A percentile compares a stretch with the other conserved stretches of the same genome.
Evolutionary conservation across 371 early-diverging fungal genomes (phyloP).

Genomic region (Mucor racemosus): DNA sequence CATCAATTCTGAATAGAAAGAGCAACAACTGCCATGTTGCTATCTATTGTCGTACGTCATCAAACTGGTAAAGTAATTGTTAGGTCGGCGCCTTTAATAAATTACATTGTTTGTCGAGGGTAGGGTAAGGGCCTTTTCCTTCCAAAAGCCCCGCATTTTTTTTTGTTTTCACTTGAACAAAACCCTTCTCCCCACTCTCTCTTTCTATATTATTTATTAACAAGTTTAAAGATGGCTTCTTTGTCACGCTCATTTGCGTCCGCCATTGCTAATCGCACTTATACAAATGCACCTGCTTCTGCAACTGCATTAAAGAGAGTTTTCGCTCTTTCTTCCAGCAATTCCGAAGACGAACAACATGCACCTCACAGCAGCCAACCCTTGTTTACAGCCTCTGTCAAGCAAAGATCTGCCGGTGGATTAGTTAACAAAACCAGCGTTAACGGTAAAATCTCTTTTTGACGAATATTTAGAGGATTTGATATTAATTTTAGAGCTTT

Average conservation of each 20-base stretch:
- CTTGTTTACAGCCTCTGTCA: slow-evolving; percentile 36
- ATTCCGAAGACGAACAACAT: slow-evolving; percentile 50
- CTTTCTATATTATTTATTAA: background rate
- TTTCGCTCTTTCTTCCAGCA: slow-evolving; percentile 28
- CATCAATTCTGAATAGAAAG: no score
- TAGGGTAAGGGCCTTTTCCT: slow-evolving; percentile 3
- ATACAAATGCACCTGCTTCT: slow-evolving; percentile 51
- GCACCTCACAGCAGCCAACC: slow-evolving; percentile 30
- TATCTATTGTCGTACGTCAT: background rate
- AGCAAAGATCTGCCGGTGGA: slow-evolving; percentile 44
- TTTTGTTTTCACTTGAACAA: slow-evolving; percentile 1
- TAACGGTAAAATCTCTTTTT: slow-evolving; percentile 31
- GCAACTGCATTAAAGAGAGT: slow-evolving; percentile 49
- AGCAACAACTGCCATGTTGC: no score
- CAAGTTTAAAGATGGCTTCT: slow-evolving; percentile 42
- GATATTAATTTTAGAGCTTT: slow-evolving; percentile 5
- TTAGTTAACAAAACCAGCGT: slow-evolving; percentile 39
- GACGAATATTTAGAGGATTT: background rate
- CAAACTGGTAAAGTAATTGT: background rate
- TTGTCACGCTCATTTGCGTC: slow-evolving; percentile 56
- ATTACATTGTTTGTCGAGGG: slow-evolving; percentile 12
- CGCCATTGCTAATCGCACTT: slow-evolving; percentile 50
- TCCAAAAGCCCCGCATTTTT: slow-evolving; percentile 2
- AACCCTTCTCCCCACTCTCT: slow-evolving; percentile 21
- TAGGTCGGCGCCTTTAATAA: background rate